Base-by-base conservation (phyloP, 768 basidiomycete species). In the Galerina marginata region DNA sequence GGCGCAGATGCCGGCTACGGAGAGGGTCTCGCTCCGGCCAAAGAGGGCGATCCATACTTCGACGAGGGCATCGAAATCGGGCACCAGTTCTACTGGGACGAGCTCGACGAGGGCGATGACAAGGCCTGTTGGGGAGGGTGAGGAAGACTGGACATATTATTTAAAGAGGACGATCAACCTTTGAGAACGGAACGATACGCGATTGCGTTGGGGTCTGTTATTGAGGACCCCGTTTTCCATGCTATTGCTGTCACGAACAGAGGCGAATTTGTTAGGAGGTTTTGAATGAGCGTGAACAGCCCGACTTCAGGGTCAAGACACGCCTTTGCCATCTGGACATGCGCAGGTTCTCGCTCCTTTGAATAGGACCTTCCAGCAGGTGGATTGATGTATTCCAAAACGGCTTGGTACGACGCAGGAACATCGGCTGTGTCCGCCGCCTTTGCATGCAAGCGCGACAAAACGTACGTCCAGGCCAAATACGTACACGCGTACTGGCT, bases 181-280 rank as follows among this genome's bases (percentile, higher is more conserved):
- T 95, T 96, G 54, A 95, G 65, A 12, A 95, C 88, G 6, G 92
- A 91, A 37, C 93, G 86, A 69, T 86, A 92, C 0, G 89, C 90
- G 25, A 91, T 83, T 0, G 89, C 86, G 67, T 95, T 94, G 1
- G 89, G 86, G 65, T 91, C 89, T 9, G 86, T 87, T 14, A 92
- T 76, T 1, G 83, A 80, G 10, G 90, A 91, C 2, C 84, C 89
- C 6, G 81, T 81, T 56, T 81, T 86, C 86, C 88, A 89, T 2
- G 91, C 89, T 9, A 83, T 71, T 6, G 89, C 78, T 10, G 90
- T 89, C 14, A 92, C 91, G 62, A 94, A 93, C 11, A 93, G 70
- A 3, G 92, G 90, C 0, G 90, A 91, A 4, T 78, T 79, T 12
- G 89, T 90, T 65, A 92, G 75, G 29, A 92, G 74, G 5, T 78